Percentiles rank a stretch among this genome's conserved stretches.
Evolutionary conservation across 495 filamentous ascomycete species (phyloP).

Genomic region (Parachaetomium inaequale): DNA sequence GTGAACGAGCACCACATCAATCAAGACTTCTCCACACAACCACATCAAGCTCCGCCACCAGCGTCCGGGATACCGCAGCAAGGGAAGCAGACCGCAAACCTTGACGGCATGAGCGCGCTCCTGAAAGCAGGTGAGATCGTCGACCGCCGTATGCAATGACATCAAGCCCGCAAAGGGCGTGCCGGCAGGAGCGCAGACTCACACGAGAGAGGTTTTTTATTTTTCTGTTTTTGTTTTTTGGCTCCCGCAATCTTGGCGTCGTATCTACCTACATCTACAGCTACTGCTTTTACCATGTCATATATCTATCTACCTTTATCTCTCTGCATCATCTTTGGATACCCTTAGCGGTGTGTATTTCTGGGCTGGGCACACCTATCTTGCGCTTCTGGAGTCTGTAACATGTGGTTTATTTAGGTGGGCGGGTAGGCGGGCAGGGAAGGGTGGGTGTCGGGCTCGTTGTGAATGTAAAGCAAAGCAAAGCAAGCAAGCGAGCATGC

Average conservation of each 20-base stretch:
- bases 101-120: conserved; percentile 54
- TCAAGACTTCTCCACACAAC: background rate
- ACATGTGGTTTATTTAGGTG: background rate
- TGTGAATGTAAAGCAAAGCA: background rate
- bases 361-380: background rate
- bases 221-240: too few relatives aligned
- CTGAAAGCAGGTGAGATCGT: conserved; percentile 54
- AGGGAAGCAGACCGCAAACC: conserved; percentile 21
- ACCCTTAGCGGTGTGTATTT: background rate
- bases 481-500: background rate
- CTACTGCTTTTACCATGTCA: background rate
- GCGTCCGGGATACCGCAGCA: background rate
- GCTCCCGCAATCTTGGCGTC: background rate
- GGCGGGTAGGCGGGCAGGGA: background rate
- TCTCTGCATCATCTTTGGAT: conserved; percentile 1
- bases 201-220: too few relatives aligned
- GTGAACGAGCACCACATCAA: background rate
- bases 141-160: conserved; percentile 36
- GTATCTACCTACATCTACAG: background rate
- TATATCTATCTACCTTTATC: background rate
- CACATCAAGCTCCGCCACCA: background rate
- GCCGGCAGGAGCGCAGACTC: too few relatives aligned
- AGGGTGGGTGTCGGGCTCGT: background rate
- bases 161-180: background rate
- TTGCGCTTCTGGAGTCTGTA: background rate